These are phyloP conservation scores for Cydonia oblonga DNA, from an alignment of 331 rosid genomes.

Conservation along the genomic window DNA sequence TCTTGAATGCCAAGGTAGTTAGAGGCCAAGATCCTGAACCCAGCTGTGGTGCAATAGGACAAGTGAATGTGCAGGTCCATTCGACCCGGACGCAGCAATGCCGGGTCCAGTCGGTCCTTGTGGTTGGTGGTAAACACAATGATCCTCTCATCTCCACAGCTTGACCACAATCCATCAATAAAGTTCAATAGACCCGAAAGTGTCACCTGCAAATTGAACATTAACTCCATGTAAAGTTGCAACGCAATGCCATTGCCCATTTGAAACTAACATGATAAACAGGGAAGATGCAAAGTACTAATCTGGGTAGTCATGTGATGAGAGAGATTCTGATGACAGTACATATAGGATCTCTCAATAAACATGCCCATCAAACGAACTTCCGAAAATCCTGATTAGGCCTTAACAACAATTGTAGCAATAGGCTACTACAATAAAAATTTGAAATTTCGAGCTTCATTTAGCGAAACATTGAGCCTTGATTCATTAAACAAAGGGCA, in stretches of 20 bases:
- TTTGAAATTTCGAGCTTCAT: too few species aligned
- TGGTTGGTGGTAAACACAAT: conserved; percentile 47
- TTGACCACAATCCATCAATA: conserved; percentile 59
- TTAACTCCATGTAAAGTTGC: background rate
- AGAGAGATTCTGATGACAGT: background rate
- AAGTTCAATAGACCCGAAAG: conserved; percentile 41
- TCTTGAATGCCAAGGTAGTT: conserved; percentile 33
- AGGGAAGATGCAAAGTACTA: background rate
- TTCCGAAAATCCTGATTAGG: too few species aligned
- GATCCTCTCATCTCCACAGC: conserved; percentile 48
- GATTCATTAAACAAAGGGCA: background rate
- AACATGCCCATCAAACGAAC: background rate
- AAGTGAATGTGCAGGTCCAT: conserved; percentile 53
- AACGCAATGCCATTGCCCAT: background rate
- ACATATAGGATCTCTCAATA: too few species aligned
- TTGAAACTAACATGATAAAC: background rate
- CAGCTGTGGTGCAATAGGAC: conserved; percentile 38
- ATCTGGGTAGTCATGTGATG: background rate
- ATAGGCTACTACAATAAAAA: background rate
- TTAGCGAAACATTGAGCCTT: background rate
- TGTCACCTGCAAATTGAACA: conserved; percentile 12
- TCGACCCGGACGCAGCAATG: conserved; percentile 47
- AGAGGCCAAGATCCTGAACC: conserved; percentile 22
- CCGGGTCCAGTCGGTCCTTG: conserved; percentile 37
- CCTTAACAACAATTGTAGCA: too few species aligned